Evolutionary conservation across 2,329 filamentous ascomycete genomes (phyloP).

Genomic region (Lecanicillium sp.): DNA sequence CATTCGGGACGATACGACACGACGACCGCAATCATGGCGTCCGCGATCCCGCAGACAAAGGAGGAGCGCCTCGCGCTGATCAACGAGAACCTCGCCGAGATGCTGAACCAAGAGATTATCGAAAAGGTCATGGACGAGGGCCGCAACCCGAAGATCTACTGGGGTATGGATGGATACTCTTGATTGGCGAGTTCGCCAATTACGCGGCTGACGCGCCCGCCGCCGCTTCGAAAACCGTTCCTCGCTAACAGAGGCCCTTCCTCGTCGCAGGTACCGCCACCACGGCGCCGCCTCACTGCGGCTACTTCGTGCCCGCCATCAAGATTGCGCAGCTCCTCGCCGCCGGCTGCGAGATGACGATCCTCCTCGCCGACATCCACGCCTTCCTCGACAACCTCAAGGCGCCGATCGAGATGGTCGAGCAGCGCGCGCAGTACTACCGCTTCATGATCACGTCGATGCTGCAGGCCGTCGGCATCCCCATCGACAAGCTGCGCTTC

Average conservation of each 20-base stretch:
- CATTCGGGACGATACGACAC: background rate
- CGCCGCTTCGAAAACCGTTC: too few relatives aligned
- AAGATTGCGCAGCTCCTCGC: constrained; percentile 85
- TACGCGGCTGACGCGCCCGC: too few relatives aligned
- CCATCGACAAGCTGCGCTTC: constrained; percentile 73
- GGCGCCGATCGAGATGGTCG: constrained; percentile 81
- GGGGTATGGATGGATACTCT: too few relatives aligned
- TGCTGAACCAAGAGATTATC: constrained; percentile 79
- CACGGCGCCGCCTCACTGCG: constrained; percentile 81
- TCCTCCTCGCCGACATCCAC: constrained; percentile 70
- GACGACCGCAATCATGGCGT: constrained; percentile 4
- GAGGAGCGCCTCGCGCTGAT: constrained; percentile 69
- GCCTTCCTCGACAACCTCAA: constrained; percentile 80
- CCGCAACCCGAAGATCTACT: constrained; percentile 73
- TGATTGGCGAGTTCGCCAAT: too few relatives aligned
- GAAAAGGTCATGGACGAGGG: constrained; percentile 65
- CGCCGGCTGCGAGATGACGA: constrained; percentile 75
- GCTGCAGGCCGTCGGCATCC: constrained; percentile 71
- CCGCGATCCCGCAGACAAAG: constrained; percentile 30
- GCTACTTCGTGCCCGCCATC: constrained; percentile 82
- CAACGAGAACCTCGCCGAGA: constrained; percentile 72
- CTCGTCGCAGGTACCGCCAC: constrained; percentile 73
- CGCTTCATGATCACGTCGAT: constrained; percentile 66
- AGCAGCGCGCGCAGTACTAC: constrained; percentile 80
- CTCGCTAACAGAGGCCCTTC: too few relatives aligned